Evolutionary conservation across 306 rosid genomes (phyloP).

Genomic region (Sicyos edulis): DNA sequence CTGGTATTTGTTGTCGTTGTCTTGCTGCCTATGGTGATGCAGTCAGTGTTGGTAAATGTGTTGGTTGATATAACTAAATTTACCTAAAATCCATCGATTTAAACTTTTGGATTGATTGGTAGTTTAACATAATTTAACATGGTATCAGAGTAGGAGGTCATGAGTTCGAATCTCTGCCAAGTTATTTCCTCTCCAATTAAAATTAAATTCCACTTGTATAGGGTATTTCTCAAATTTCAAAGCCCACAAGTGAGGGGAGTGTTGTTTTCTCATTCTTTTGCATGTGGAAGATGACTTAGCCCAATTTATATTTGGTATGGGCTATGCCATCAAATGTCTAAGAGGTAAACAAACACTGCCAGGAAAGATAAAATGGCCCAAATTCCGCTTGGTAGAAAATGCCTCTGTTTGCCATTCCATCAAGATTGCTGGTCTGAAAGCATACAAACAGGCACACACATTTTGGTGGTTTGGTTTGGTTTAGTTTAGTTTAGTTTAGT

Average conservation of each 20-base stretch:
- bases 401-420: neutral
- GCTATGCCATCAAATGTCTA: conserved; percentile 90
- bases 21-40: conserved; percentile 99
- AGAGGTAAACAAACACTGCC: conserved; percentile 46
- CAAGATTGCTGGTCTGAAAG: neutral
- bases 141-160: too few relatives aligned
- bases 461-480: neutral
- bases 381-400: too few relatives aligned
- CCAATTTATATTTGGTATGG: conserved; percentile 97
- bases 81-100: too few relatives aligned
- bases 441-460: neutral
- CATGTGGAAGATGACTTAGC: conserved; percentile 71
- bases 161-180: too few relatives aligned
- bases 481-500: neutral
- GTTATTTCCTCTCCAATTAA: too few relatives aligned
- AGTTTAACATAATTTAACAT: too few relatives aligned
- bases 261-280: conserved; percentile 1
- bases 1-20: conserved; percentile 96
- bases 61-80: too few relatives aligned
- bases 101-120: too few relatives aligned
- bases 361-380: neutral
- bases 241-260: too few relatives aligned
- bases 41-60: conserved; percentile 94
- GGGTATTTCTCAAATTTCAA: too few relatives aligned
- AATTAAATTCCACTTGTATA: too few relatives aligned